These are phyloP conservation scores for Adansonia madagascariensis DNA, from an alignment of 441 rosid genomes.

Conservation along the genomic window DNA sequence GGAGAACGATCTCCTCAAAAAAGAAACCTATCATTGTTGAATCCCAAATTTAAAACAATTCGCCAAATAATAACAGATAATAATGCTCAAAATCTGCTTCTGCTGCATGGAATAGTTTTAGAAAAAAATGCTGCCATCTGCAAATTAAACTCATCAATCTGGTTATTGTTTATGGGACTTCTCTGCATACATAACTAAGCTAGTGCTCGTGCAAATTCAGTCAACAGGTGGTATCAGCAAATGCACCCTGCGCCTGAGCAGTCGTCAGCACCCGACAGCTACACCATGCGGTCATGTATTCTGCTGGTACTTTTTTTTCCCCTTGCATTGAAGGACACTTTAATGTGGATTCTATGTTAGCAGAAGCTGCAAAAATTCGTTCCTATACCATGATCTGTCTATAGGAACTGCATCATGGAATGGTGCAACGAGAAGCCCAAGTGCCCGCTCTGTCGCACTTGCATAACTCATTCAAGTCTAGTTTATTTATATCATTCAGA, in stretches of 20 bases:
- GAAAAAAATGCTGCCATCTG: neutral
- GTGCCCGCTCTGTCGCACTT: conserved; percentile 91
- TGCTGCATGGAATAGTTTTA: neutral
- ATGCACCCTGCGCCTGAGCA: conserved; percentile 86
- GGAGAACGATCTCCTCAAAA: neutral
- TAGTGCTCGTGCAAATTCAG: conserved; percentile 31
- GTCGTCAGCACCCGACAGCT: conserved; percentile 83
- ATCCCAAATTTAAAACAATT: neutral
- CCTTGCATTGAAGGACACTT: neutral
- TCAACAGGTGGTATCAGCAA: conserved; percentile 55
- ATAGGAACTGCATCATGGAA: conserved; percentile 64
- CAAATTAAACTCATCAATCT: neutral
- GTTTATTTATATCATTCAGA: conserved; percentile 89
- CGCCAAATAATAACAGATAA: neutral
- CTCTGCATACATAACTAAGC: conserved; percentile 5
- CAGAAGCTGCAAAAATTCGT: neutral
- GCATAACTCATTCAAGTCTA: conserved; percentile 73
- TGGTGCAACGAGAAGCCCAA: conserved; percentile 98
- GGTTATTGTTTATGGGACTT: neutral
- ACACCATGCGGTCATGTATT: conserved; percentile 95
- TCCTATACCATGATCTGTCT: neutral
- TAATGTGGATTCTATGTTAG: neutral
- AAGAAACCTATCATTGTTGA: neutral
- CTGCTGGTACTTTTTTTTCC: conserved; percentile 63
- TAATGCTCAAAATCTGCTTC: neutral